Evolutionary conservation across 176 grass and related monocot species (phyloP), one percentile per base, ranked within the genome.

Genomic region (Oryza rufipogon): DNA sequence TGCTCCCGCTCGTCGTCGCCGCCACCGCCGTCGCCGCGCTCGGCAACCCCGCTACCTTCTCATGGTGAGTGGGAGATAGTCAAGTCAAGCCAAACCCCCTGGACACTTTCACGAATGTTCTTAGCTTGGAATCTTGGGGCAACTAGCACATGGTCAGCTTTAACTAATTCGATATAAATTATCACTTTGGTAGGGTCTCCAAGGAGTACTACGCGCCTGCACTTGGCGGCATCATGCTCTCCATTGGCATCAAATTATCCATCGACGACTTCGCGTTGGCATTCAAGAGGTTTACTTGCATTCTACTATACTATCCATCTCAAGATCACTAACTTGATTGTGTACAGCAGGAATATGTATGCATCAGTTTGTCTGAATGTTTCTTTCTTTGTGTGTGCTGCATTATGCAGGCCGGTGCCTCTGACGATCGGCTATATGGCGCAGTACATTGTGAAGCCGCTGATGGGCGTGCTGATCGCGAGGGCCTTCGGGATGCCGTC

Each of bases 151-250:
- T 71, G 25, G 69, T 54, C 51, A 54, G 0, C 36, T n/a, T 81
- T 86, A n/a, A 47, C 19, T 82, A 41, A 67, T 73, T 66, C 20
- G 2, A 6, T 20, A 56, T 25, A n/a, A 66, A 58, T 4, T 38
- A 6, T 69, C 56, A 9, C 56, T 60, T 39, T 20, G 30, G 2
- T 30, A 89, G 95, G 95, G 95, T 97, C 81, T 92, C 92, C 45
- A 92, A 97, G 76, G 92, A 97, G 64, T 94, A 91, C 58, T 97
- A 97, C 82, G 92, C 92, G 0, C 95, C 95, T 41, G 92, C 92
- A 22, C 92, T 94, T 5, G 95, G 95, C 41, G 92, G 92, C 77
- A 97, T 97, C 77, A 94, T 97, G 95, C 81, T 97, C 19, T 97
- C 95, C 11, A 97, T 97, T 58, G 95, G 95, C 68, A 97, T 97